Conservation (phyloP, 345 rosid genomes). For the Euphorbia pulcherrima region DNA sequence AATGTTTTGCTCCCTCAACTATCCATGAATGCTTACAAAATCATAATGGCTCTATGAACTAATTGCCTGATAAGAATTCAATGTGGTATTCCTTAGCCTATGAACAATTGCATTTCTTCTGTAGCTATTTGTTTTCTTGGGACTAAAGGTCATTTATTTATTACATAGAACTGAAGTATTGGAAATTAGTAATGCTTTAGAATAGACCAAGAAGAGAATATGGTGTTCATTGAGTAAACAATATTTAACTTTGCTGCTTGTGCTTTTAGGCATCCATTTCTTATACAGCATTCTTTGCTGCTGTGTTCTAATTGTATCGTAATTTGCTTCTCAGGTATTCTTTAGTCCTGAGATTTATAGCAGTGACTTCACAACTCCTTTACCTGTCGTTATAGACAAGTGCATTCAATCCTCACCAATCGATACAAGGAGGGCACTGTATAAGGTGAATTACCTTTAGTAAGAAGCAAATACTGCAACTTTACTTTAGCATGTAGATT, state of each 20-base stretch:
- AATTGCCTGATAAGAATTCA: neutral
- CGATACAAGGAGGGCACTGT: slow-evolving; percentile 95
- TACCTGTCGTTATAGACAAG: slow-evolving; percentile 85
- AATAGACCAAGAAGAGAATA: neutral
- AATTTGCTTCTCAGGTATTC: slow-evolving; percentile 59
- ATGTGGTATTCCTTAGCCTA: neutral
- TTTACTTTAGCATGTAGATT: slow-evolving; percentile 9
- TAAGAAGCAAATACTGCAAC: slow-evolving; percentile 3
- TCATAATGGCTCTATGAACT: slow-evolving; percentile 13
- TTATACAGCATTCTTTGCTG: slow-evolving; percentile 11
- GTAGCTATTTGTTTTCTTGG: neutral
- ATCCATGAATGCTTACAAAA: neutral
- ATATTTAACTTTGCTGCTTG: slow-evolving; percentile 11
- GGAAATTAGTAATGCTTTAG: neutral
- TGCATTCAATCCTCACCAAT: slow-evolving; percentile 97
- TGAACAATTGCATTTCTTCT: neutral
- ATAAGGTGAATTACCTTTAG: slow-evolving; percentile 53
- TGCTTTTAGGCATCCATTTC: neutral
- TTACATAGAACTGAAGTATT: neutral
- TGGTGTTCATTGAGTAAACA: neutral
- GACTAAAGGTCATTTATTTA: neutral
- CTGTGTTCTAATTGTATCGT: slow-evolving; percentile 18
- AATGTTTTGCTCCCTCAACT: neutral
- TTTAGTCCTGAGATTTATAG: slow-evolving; percentile 91
- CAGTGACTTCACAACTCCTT: slow-evolving; percentile 65